Base-by-base conservation (phyloP, 495 filamentous ascomycete species). In the Trichoderma reesei region DNA sequence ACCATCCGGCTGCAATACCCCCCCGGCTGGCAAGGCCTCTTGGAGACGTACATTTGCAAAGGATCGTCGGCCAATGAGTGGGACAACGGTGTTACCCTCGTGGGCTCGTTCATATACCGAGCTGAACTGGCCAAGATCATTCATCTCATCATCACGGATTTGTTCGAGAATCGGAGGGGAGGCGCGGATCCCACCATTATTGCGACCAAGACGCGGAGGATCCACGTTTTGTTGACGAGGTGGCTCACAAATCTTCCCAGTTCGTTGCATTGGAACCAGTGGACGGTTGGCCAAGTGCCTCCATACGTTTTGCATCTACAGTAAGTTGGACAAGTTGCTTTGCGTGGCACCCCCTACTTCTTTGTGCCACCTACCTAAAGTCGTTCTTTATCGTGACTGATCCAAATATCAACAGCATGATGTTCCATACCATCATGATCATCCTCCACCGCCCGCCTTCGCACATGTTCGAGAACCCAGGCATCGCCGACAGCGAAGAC, bases 71-170 rank as follows among this genome's bases (percentile, higher is more conserved):
- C 71, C 44, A 70, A 69, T 3, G 70, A 69, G 10, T 73, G 67
- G 61, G 72, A 74, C 42, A 71, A 74, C 62, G 70, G 71, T 1
- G 38, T 67, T 4, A 64, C 67, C 6, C 68, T 73, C 16, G 68
- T 72, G 20, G 69, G 68, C 5, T 60, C 65, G 0, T 70, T 71
- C 26, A 66, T 72, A 8, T 72, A 73, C 34, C 67, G 70, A 51
- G 68, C 67, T 16, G 71, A 75, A 62, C 64, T 75, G 16, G 70
- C 65, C 60, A 72, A 72, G 42, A 73, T 75, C 41, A 65, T 73
- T 6, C 71, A 75, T 63, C 69, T 64, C 31, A 75, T 75, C 68
- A 72, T 75, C 41, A 75, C 69, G 8, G 70, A 75, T 31, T 65
- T 75, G 11, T 75, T 73, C 34, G 70, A 75, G 61, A 75, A 73